Base-by-base conservation (phyloP, 1,284 basidiomycete species). In the Ustilago esculenta region DNA sequence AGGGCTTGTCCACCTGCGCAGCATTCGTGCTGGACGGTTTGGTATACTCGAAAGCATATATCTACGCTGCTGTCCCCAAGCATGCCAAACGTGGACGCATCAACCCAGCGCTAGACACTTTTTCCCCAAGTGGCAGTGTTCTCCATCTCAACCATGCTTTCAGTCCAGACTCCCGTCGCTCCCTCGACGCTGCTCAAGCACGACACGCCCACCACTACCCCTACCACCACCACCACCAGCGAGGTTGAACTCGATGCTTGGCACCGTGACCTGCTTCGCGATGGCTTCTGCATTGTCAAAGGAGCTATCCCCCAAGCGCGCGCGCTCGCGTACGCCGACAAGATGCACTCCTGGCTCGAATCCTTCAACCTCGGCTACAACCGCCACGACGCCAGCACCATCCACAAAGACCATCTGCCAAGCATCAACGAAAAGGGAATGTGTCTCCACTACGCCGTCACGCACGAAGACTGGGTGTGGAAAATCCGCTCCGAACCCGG, bases 381-480 rank as follows among this genome's bases (percentile, higher is more conserved):
- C 52, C 60, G 65, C 17, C 74, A 82, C 40, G 83, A 84, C 70
- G 71, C 68, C 11, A 58, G 67, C 24, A 84, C 84, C 1, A 82
- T 82, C 77, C 68, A 74, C 23, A 57, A 72, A 10, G 76, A 75
- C 23, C 75, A 81, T 30, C 45, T 84, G 51, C 84, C 84, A 1
- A 40, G 59, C 18, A 82, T 82, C 45, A 67, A 51, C 23, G 49
- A 66, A 14, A 55, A 75, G 44, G 71, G 77, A 11, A 50, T 82
- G 33, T 79, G 75, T 65, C 73, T 79, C 54, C 53, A 81, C 35
- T 70, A 82, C 53, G 82, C 68, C 10, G 73, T 75, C 12, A 78
- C 72, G 10, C 83, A 83, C 64, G 83, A 83, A 64, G 81, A 83
- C 46, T 82, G 79, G 41, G 80, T 77, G 1, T 84, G 83, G 83